Conservation (phyloP, 495 filamentous ascomycete species). For the Aspergillus homomorphus region DNA sequence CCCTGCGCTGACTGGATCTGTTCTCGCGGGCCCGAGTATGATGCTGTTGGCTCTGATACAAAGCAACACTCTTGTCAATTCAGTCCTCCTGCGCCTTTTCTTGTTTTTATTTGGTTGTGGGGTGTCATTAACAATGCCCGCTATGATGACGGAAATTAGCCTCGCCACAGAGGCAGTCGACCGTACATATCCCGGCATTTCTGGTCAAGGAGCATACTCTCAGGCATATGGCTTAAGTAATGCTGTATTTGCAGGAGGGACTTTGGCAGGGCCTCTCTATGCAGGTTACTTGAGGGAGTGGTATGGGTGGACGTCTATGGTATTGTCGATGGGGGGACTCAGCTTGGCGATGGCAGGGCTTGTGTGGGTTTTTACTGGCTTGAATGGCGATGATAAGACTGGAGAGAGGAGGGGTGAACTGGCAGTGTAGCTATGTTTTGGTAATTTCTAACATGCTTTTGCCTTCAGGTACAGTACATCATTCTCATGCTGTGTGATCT, state of each 20-base stretch:
- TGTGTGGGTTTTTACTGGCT: conserved; percentile 1
- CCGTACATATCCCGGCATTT: not conserved
- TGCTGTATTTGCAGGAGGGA: conserved; percentile 10
- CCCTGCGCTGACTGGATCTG: conserved; percentile 1
- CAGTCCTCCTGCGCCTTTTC: conserved; percentile 3
- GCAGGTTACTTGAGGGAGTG: conserved; percentile 10
- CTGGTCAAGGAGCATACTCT: conserved; percentile 3
- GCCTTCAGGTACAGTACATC: too few relatives aligned
- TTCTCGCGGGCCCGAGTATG: conserved; percentile 3
- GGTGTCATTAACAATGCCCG: conserved; percentile 1
- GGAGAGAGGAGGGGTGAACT: too few relatives aligned
- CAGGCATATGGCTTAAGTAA: conserved; percentile 9
- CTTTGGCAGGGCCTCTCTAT: conserved; percentile 4
- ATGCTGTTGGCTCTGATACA: conserved; percentile 1
- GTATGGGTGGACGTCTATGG: conserved; percentile 10
- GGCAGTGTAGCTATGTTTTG: too few relatives aligned
- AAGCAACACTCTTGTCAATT: not conserved
- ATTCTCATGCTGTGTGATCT: too few relatives aligned
- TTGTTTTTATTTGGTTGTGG: conserved; percentile 3
- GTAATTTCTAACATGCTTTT: too few relatives aligned
- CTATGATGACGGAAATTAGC: conserved; percentile 9
- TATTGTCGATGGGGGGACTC: not conserved
- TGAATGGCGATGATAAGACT: too few relatives aligned
- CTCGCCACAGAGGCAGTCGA: conserved; percentile 4
- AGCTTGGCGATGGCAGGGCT: conserved; percentile 1